These are phyloP conservation scores for Wickerhamomyces hampshirensis DNA, from an alignment of 805 yeast species.

Conservation along the genomic window DNA sequence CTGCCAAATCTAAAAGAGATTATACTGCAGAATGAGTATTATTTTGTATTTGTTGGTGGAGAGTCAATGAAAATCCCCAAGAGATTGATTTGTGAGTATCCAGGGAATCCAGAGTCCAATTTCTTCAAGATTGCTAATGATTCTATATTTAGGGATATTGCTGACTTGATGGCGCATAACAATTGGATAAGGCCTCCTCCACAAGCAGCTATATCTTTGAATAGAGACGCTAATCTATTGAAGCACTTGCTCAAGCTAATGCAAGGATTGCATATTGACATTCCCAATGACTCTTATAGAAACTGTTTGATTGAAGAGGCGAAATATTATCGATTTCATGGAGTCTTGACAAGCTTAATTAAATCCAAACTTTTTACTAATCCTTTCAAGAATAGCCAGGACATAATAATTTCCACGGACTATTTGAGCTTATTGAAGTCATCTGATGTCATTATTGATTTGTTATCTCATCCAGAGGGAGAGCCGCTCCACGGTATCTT, in stretches of 20 bases:
- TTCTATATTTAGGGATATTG: conserved; percentile 46
- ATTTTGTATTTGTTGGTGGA: conserved; percentile 54
- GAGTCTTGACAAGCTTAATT: conserved; percentile 67
- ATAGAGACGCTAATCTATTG: conserved; percentile 15
- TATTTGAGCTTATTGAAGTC: conserved; percentile 10
- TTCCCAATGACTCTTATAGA: conserved; percentile 52
- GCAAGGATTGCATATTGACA: conserved; percentile 46
- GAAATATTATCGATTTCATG: conserved; percentile 68
- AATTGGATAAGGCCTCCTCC: conserved; percentile 76
- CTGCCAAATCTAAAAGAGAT: conserved; percentile 49
- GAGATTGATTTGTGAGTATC: conserved; percentile 38
- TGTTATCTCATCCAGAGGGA: no score
- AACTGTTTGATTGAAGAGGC: conserved; percentile 61
- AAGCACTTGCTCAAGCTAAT: conserved; percentile 43
- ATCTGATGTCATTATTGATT: neutral
- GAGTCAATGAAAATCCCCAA: conserved; percentile 55
- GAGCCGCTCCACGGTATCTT: conserved; percentile 4
- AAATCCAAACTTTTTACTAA: conserved; percentile 45
- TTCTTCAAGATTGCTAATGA: conserved; percentile 63
- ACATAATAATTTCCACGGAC: conserved; percentile 37
- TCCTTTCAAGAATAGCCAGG: conserved; percentile 47
- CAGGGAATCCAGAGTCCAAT: conserved; percentile 70
- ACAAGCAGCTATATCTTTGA: conserved; percentile 49
- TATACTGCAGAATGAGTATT: conserved; percentile 49
- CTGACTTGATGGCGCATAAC: conserved; percentile 31